Evolutionary conservation across 163 green algal genomes (phyloP), one percentile per base, ranked within the genome.

Genomic region (Coccomyxa subellipsoidea): DNA sequence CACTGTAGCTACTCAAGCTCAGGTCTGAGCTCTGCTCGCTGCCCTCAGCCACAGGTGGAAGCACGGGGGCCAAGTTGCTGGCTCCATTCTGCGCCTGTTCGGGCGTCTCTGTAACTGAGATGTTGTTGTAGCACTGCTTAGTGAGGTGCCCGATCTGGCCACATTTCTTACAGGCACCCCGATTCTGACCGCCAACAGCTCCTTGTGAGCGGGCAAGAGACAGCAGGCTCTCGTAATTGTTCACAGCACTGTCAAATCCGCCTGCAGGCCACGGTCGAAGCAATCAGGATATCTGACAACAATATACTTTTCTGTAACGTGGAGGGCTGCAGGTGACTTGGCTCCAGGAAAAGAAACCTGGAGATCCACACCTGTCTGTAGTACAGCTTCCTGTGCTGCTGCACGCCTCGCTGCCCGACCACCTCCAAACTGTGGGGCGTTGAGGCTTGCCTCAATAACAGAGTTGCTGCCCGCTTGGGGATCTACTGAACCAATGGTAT

Each of bases 81-180:
- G 80, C 71, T 1, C 40, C 82, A 2, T 39, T 76, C 25, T 40
- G 73, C 7, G 76, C 66, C 35, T 77, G 38, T 31, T 79, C 71
- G 66, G 76, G 89, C 66, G 85, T 80, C 2, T 75, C 71, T 10
- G 88, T 85, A 38, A 93, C 69, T n/a, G 89, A 59, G 21, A 59
- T 59, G 47, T 59, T 84, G 86, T 96, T 96, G 76, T 89, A 87
- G 86, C 93, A 96, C 89, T 96, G 93, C 87, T 93, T 93, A n/a
- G 93, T 95, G 34, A 95, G 88, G 88, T 96, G 93, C 21, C 93
- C 93, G 12, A 95, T 82, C 53, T 94, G 87, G 34, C 93, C 93
- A 81, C 93, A 96, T 2, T 91, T 82, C 81, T 90, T 92, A 85
- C 93, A 96, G 31, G 92, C 93, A 8, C 93, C 93, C 23, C 92